Conservation (phyloP, 257 asterid genomes). For the Cynanchum wilfordii region DNA sequence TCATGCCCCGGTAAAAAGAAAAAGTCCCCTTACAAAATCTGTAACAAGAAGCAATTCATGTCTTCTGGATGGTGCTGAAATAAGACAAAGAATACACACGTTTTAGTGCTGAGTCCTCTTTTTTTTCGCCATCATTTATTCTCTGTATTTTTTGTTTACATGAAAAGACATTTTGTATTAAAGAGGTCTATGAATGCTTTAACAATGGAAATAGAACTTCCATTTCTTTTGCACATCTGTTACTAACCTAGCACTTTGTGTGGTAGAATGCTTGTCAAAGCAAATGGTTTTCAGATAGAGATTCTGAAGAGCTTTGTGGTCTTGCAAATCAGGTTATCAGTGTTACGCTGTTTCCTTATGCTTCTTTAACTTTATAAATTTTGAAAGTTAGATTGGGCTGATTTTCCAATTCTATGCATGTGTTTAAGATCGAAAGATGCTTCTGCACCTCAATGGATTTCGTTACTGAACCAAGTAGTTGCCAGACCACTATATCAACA, state of each 20-base stretch:
- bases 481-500: constrained; percentile 42
- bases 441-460: constrained; percentile 47
- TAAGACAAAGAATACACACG: neutral
- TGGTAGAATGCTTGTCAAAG: constrained; percentile 68
- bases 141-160: neutral
- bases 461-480: constrained; percentile 41
- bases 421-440: constrained; percentile 39
- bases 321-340: constrained; percentile 52
- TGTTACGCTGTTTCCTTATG: constrained; percentile 8
- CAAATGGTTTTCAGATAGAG: constrained; percentile 69
- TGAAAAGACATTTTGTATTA: too few species aligned
- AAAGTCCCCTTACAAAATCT: neutral
- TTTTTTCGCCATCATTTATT: neutral
- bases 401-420: constrained; percentile 12
- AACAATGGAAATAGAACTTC: neutral
- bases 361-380: neutral
- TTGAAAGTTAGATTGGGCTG: constrained; percentile 8
- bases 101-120: neutral
- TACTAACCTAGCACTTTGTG: constrained; percentile 23
- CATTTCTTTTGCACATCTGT: constrained; percentile 6
- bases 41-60: neutral
- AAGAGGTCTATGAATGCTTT: neutral
- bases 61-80: neutral
- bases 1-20: neutral
- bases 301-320: constrained; percentile 53